Evolutionary conservation across 352 stramenopile species (phyloP), one percentile per base, ranked within the genome.

Genomic region (Elongisporangium senticosum): DNA sequence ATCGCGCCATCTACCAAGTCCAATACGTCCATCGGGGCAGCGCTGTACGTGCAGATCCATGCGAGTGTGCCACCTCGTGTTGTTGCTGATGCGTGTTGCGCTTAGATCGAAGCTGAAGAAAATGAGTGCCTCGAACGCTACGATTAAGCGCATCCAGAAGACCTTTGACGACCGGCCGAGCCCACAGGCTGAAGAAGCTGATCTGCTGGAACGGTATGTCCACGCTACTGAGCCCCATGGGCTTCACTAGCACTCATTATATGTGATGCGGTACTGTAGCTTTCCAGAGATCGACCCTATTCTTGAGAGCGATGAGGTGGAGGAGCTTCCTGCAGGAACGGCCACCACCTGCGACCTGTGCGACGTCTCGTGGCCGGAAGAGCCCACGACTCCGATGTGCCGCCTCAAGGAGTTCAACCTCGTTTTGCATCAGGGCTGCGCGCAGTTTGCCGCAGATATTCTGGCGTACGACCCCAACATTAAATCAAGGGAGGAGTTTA

Each of bases 351-450:
- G 83, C 59, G 83, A 93, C 54, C 81, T 91, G 67, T 93, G 83
- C 24, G 83, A 91, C 39, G 83, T 93, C 2, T 93, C 83, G 8
- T 93, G 83, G 83, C 83, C 83, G 7, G 83, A 91, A 23, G 81
- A 87, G 26, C 74, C 67, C 2, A 69, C 68, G 0, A 63, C 66
- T 1, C 77, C 59, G 37, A 90, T 93, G 83, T 82, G 75, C 49
- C 68, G 68, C 11, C 70, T 85, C 56, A 76, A 62, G 28, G 72
- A 69, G 24, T 55, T 79, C 2, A 75, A 69, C 5, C 74, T 90
- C 53, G 52, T 89, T n/a, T 86, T 79, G 4, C 83, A 93, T 49
- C 68, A 90, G 39, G 79, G 79, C 1, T 93, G 83, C 28, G 71
- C 79, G 8, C 83, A 93, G 56, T 93, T 91, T 54, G 83, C 83